Evolutionary conservation across 2,329 filamentous ascomycete genomes (phyloP).

Genomic region (Simplicillium sp.): DNA sequence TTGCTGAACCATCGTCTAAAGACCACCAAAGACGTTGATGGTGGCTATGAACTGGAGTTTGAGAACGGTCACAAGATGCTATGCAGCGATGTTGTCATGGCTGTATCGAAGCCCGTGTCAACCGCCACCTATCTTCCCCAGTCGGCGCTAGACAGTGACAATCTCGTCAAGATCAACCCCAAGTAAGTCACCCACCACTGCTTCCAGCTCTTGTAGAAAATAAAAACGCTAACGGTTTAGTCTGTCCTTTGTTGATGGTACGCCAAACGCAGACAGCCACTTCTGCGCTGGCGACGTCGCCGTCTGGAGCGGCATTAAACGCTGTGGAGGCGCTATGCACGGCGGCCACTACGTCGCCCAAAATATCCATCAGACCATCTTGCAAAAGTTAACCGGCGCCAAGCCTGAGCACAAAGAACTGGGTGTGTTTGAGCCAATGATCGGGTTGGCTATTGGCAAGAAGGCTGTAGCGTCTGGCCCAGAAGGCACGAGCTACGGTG

Average conservation of each 20-base stretch:
- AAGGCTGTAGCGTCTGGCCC: slow-evolving; percentile 56
- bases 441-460: slow-evolving; percentile 62
- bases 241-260: slow-evolving; percentile 41
- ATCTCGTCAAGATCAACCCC: slow-evolving; percentile 53
- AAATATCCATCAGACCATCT: slow-evolving; percentile 58
- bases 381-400: slow-evolving; percentile 26
- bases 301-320: slow-evolving; percentile 70
- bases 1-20: slow-evolving; percentile 52
- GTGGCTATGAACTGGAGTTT: slow-evolving; percentile 42
- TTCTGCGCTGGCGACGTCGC: slow-evolving; percentile 63
- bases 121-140: slow-evolving; percentile 54
- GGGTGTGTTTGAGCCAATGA: slow-evolving; percentile 50
- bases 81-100: slow-evolving; percentile 59
- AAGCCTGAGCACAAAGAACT: slow-evolving; percentile 39
- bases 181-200: slow-evolving; percentile 31
- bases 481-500: slow-evolving; percentile 48
- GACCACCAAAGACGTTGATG: slow-evolving; percentile 35
- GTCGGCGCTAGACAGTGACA: slow-evolving; percentile 50
- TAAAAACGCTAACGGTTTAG: slow-evolving; percentile 23
- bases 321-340: slow-evolving; percentile 67
- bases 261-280: slow-evolving; percentile 50
- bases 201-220: no score
- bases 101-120: slow-evolving; percentile 53
- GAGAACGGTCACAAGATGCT: slow-evolving; percentile 48
- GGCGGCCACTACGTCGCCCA: slow-evolving; percentile 57